A percentile compares a stretch with the other conserved stretches of the same genome.
Evolutionary conservation across 2,329 filamentous ascomycete genomes (phyloP).

Genomic region (Neofusicoccum umdonicola): DNA sequence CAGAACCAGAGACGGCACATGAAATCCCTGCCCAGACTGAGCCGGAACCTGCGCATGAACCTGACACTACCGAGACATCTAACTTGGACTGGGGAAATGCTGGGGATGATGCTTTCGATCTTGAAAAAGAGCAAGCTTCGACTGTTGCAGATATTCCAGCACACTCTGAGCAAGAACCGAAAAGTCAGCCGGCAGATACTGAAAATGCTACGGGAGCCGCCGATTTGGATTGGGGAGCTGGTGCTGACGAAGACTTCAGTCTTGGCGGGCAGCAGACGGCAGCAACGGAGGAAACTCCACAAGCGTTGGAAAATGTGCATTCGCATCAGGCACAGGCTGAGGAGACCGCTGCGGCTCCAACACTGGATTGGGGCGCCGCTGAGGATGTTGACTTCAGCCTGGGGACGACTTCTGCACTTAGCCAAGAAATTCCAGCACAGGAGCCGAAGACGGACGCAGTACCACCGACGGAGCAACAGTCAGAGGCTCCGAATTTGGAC

Average conservation of each 20-base stretch:
- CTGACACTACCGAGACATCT: neutral
- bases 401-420: neutral
- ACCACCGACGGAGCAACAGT: neutral
- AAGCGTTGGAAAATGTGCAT: neutral
- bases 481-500: slow-evolving; percentile 5
- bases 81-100: slow-evolving; percentile 35
- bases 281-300: neutral
- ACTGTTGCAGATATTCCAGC: neutral
- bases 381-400: slow-evolving; percentile 29
- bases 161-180: neutral
- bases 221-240: slow-evolving; percentile 20
- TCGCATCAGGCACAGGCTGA: neutral
- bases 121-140: neutral
- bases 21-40: neutral
- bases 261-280: neutral
- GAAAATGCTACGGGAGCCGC: slow-evolving; percentile 22
- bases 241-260: slow-evolving; percentile 17
- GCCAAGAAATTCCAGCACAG: neutral
- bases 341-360: neutral
- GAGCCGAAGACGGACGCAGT: neutral
- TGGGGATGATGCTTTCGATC: slow-evolving; percentile 30
- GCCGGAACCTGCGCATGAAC: neutral
- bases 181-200: neutral
- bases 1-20: neutral
- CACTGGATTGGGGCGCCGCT: slow-evolving; percentile 35